Conservation (phyloP, 2,329 filamentous ascomycete genomes). For the Orbilia javanica region DNA sequence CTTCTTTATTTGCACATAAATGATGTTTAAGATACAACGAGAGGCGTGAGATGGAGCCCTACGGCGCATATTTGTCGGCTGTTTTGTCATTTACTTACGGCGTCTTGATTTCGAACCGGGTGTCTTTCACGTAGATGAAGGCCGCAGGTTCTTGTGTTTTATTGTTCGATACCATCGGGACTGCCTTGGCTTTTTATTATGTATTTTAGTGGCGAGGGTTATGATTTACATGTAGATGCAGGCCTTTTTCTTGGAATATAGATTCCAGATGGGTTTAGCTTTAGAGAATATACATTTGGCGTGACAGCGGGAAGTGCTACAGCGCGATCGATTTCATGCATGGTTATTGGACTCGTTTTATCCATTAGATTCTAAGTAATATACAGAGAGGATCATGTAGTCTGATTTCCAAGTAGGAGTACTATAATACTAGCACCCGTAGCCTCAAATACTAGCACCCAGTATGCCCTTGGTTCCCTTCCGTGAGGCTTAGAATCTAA, state of each 20-base stretch:
- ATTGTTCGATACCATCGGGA: constrained; percentile 19
- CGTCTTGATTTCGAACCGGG: constrained; percentile 11
- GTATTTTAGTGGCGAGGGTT: neutral
- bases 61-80: neutral
- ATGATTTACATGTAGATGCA: neutral
- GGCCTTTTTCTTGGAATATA: neutral
- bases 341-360: neutral
- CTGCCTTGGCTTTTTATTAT: neutral
- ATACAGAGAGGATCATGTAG: neutral
- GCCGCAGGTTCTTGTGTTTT: constrained; percentile 5
- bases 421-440: too few relatives aligned
- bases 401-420: neutral
- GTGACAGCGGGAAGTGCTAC: neutral
- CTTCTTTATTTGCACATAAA: neutral
- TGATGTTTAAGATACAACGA: neutral
- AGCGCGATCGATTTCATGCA: neutral
- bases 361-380: neutral
- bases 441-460: too few relatives aligned
- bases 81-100: neutral
- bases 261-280: neutral
- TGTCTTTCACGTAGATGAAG: neutral
- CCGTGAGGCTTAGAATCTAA: neutral
- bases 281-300: neutral
- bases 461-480: neutral
- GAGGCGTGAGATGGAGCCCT: neutral